Evolutionary conservation across 164 flowering plant genomes (phyloP).

Genomic region (Akebia trifoliata): DNA sequence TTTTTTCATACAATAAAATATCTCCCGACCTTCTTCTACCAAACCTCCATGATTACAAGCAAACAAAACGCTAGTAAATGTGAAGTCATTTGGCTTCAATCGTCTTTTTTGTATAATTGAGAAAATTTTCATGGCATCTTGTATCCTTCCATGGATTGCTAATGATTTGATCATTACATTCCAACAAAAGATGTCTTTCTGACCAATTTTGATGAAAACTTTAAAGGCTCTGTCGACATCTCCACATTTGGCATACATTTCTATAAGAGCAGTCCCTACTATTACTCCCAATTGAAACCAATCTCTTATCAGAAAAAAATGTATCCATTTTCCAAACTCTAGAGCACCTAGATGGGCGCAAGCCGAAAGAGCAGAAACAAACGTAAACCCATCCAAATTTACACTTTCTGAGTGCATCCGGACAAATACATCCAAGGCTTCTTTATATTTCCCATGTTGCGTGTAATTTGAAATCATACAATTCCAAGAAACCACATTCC

Average conservation of each 20-base stretch:
- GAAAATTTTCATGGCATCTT: slow-evolving; percentile 34
- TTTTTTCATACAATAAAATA: slow-evolving; percentile 29
- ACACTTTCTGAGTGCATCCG: slow-evolving; percentile 30
- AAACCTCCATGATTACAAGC: slow-evolving; percentile 49
- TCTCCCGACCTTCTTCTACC: slow-evolving; percentile 31
- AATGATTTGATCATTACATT: slow-evolving; percentile 43
- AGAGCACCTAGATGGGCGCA: slow-evolving; percentile 38
- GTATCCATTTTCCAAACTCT: slow-evolving; percentile 37
- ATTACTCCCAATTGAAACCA: slow-evolving; percentile 21
- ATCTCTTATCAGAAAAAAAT: slow-evolving; percentile 23
- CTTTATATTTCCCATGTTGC: slow-evolving; percentile 22
- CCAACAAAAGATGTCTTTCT: slow-evolving; percentile 39
- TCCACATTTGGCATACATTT: slow-evolving; percentile 53
- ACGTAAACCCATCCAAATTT: slow-evolving; percentile 28
- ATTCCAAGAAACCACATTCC: slow-evolving; percentile 48
- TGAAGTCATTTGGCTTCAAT: slow-evolving; percentile 34
- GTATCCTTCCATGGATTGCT: slow-evolving; percentile 35
- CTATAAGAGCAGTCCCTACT: slow-evolving; percentile 22
- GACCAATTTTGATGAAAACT: slow-evolving; percentile 27
- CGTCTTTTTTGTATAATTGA: slow-evolving; percentile 24
- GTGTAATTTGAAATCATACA: slow-evolving; percentile 36
- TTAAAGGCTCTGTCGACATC: slow-evolving; percentile 31
- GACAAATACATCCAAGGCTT: slow-evolving; percentile 30
- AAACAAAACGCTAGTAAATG: slow-evolving; percentile 26
- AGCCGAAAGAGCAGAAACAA: slow-evolving; percentile 38